Evolutionary conservation across 2,329 filamentous ascomycete species (phyloP).

Genomic region (Ophiostoma australiae): DNA sequence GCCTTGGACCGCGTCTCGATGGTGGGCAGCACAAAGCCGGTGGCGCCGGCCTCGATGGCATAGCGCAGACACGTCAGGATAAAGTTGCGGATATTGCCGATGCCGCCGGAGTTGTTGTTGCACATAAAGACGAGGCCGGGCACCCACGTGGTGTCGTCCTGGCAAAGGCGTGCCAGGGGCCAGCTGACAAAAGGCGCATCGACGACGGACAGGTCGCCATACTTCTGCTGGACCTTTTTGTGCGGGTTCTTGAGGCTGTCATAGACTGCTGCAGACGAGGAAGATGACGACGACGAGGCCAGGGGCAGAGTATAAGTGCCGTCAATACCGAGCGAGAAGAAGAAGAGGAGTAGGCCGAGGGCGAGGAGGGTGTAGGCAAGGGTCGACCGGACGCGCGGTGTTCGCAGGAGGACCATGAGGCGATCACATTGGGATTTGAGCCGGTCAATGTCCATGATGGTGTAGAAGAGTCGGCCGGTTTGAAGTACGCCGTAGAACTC

Average conservation of each 20-base stretch:
- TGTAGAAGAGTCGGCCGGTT: background rate
- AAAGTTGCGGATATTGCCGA: constrained; percentile 49
- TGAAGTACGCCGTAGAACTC: background rate
- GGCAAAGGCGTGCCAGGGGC: constrained; percentile 42
- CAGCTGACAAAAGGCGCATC: constrained; percentile 43
- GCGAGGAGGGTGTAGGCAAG: background rate
- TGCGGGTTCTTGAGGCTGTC: background rate
- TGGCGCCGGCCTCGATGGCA: constrained; percentile 45
- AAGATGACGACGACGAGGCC: background rate
- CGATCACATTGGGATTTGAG: background rate
- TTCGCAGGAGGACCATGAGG: background rate
- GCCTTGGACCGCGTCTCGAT: constrained; percentile 42
- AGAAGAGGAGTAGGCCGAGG: background rate
- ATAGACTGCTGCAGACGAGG: background rate
- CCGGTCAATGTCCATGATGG: background rate
- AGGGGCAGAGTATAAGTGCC: background rate
- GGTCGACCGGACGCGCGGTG: background rate
- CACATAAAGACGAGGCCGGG: constrained; percentile 44
- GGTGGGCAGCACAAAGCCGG: constrained; percentile 42
- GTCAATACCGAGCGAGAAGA: background rate
- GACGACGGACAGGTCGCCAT: constrained; percentile 36
- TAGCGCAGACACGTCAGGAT: constrained; percentile 49
- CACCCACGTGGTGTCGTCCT: constrained; percentile 38
- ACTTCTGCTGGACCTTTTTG: background rate
- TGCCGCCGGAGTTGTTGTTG: constrained; percentile 49